A percentile compares a stretch with the other conserved stretches of the same genome.
Conservation (phyloP, 129 eudicot genomes). For the Saussurea involucrata region DNA sequence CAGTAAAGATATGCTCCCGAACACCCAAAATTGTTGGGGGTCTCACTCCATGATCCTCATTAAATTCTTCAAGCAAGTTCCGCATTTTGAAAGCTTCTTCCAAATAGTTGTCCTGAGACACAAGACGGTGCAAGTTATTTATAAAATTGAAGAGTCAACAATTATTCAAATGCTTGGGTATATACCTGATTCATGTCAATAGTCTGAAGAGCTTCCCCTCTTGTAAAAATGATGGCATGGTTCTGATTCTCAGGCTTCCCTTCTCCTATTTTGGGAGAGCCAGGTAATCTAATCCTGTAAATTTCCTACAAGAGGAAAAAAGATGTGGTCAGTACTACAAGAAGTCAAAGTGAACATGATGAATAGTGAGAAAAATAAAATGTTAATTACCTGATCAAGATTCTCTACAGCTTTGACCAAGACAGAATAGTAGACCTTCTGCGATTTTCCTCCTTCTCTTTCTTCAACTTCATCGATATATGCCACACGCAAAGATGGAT, state of each 20-base stretch:
- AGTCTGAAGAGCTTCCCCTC: constrained; percentile 86
- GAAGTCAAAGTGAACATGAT: background rate
- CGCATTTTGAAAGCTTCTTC: constrained; percentile 90
- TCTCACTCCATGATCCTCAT: constrained; percentile 74
- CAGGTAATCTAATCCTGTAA: constrained; percentile 80
- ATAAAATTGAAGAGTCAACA: background rate
- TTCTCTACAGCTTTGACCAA: constrained; percentile 75
- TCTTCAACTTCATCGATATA: constrained; percentile 90
- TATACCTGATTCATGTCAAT: constrained; percentile 84
- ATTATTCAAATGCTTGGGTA: background rate
- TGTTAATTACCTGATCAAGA: constrained; percentile 67
- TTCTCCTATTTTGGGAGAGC: constrained; percentile 74
- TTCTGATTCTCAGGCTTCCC: constrained; percentile 90
- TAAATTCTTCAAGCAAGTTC: constrained; percentile 71
- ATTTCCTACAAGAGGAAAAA: constrained; percentile 53
- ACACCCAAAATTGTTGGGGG: constrained; percentile 79
- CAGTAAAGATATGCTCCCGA: constrained; percentile 79
- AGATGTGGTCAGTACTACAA: background rate
- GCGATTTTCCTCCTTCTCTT: constrained; percentile 54
- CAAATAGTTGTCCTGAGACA: constrained; percentile 60
- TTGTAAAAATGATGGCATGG: constrained; percentile 69
- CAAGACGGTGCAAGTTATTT: background rate
- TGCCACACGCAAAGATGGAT: constrained; percentile 87
- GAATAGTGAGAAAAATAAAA: background rate
- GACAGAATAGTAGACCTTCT: constrained; percentile 71